These are phyloP conservation scores for Macaranga tanarius DNA, from an alignment of 441 rosid genomes.

Conservation along the genomic window DNA sequence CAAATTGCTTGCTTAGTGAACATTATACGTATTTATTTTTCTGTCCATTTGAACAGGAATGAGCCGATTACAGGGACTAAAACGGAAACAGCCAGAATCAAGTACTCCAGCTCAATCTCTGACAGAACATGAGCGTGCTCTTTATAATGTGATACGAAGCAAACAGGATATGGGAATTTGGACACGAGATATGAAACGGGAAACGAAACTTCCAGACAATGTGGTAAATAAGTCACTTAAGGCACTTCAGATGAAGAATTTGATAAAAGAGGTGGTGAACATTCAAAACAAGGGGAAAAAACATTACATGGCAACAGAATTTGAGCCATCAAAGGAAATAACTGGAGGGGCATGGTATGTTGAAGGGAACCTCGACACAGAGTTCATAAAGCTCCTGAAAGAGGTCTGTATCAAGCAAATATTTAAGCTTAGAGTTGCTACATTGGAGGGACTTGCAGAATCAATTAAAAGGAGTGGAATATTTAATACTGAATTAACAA, in stretches of 20 bases:
- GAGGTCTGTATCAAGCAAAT: slow-evolving; percentile 36
- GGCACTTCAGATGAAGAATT: slow-evolving; percentile 41
- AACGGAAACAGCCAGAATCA: slow-evolving; percentile 52
- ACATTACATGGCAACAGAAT: slow-evolving; percentile 57
- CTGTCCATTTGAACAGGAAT: slow-evolving; percentile 28
- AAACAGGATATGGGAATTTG: slow-evolving; percentile 65
- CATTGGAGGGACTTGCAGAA: slow-evolving; percentile 44
- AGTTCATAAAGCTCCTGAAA: slow-evolving; percentile 46
- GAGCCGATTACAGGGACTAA: slow-evolving; percentile 38
- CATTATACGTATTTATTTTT: not conserved
- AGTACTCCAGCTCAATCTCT: slow-evolving; percentile 33
- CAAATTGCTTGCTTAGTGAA: not conserved
- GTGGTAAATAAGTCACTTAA: slow-evolving; percentile 39
- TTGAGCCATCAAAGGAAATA: slow-evolving; percentile 61
- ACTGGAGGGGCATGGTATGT: slow-evolving; percentile 81
- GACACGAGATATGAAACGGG: slow-evolving; percentile 41
- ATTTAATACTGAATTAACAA: slow-evolving; percentile 30
- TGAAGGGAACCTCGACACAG: slow-evolving; percentile 56
- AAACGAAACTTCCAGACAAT: slow-evolving; percentile 36
- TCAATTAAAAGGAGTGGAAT: slow-evolving; percentile 31
- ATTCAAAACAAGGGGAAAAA: slow-evolving; percentile 56
- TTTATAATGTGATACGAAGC: slow-evolving; percentile 44
- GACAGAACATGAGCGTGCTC: slow-evolving; percentile 47
- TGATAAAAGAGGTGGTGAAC: slow-evolving; percentile 64
- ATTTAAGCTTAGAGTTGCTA: slow-evolving; percentile 36